Conservation (phyloP, 306 rosid genomes). For the Notholithocarpus densiflorus region DNA sequence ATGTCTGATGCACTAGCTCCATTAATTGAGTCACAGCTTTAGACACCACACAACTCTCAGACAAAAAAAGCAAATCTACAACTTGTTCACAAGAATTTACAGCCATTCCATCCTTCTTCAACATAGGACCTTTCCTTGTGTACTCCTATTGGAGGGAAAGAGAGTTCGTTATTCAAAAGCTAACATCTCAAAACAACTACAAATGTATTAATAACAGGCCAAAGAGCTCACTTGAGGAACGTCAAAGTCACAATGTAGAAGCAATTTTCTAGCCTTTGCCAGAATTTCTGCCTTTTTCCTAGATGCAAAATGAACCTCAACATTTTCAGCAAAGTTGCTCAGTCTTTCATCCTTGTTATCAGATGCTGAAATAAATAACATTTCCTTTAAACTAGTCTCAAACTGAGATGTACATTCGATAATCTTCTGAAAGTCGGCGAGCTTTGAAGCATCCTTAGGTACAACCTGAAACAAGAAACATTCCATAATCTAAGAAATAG, state of each 20-base stretch:
- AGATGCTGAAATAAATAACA: constrained; percentile 68
- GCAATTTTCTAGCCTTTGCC: constrained; percentile 79
- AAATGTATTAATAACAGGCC: constrained; percentile 12
- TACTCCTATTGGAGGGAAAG: constrained; percentile 44
- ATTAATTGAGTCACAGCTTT: constrained; percentile 73
- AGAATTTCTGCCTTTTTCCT: constrained; percentile 83
- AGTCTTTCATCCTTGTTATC: constrained; percentile 63
- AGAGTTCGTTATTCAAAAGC: constrained; percentile 21
- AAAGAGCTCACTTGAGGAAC: constrained; percentile 60
- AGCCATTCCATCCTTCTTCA: constrained; percentile 42
- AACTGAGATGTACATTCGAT: constrained; percentile 60
- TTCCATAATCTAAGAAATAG: constrained; percentile 9
- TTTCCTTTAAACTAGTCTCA: constrained; percentile 64
- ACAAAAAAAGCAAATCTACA: constrained; percentile 71
- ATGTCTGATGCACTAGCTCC: constrained; percentile 84
- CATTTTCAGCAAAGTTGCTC: constrained; percentile 79
- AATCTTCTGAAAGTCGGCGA: constrained; percentile 82
- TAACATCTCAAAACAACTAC: constrained; percentile 15
- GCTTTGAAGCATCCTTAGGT: constrained; percentile 94
- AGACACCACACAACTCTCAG: constrained; percentile 83
- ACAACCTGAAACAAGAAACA: constrained; percentile 70
- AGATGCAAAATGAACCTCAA: constrained; percentile 96
- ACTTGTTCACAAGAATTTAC: constrained; percentile 47
- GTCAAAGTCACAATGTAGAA: constrained; percentile 77
- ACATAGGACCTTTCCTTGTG: constrained; percentile 40